Conservation (phyloP, 2,329 filamentous ascomycete genomes). For the Dothistroma septosporum region DNA sequence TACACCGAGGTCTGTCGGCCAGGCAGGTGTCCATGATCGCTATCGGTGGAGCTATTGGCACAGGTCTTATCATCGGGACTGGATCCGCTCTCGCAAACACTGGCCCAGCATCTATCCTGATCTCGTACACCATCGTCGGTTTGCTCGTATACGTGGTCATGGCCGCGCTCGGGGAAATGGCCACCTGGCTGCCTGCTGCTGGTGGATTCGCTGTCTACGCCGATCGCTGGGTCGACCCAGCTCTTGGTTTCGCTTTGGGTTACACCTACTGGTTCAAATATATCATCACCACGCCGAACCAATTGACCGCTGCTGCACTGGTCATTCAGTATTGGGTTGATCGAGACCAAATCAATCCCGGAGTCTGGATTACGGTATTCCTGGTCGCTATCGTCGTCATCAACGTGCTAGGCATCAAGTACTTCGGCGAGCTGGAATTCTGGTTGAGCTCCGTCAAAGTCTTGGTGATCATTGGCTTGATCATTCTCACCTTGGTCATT, state of each 20-base stretch:
- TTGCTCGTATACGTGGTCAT: constrained; percentile 76
- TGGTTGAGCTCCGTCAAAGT: constrained; percentile 48
- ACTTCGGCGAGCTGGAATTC: constrained; percentile 50
- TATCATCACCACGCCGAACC: constrained; percentile 80
- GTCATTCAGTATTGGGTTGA: constrained; percentile 75
- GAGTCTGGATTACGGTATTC: constrained; percentile 64
- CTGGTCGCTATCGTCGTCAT: constrained; percentile 42
- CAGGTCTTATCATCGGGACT: constrained; percentile 67
- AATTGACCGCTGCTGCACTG: constrained; percentile 73
- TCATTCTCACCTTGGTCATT: constrained; percentile 39
- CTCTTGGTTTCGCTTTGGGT: constrained; percentile 73
- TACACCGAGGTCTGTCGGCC: constrained; percentile 52
- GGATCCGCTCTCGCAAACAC: constrained; percentile 49
- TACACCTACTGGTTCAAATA: constrained; percentile 59
- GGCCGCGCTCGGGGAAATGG: constrained; percentile 79
- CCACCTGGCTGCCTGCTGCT: constrained; percentile 71
- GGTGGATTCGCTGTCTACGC: constrained; percentile 81
- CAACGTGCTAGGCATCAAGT: constrained; percentile 59
- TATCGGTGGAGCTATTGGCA: constrained; percentile 70
- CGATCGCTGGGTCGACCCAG: constrained; percentile 72
- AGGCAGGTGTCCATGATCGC: constrained; percentile 62
- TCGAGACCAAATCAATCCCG: constrained; percentile 32
- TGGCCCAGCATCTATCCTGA: constrained; percentile 63
- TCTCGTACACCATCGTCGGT: constrained; percentile 67
- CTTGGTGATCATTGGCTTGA: constrained; percentile 44